Evolutionary conservation across 345 rosid species (phyloP).

Genomic region (Euphorbia lathyris): DNA sequence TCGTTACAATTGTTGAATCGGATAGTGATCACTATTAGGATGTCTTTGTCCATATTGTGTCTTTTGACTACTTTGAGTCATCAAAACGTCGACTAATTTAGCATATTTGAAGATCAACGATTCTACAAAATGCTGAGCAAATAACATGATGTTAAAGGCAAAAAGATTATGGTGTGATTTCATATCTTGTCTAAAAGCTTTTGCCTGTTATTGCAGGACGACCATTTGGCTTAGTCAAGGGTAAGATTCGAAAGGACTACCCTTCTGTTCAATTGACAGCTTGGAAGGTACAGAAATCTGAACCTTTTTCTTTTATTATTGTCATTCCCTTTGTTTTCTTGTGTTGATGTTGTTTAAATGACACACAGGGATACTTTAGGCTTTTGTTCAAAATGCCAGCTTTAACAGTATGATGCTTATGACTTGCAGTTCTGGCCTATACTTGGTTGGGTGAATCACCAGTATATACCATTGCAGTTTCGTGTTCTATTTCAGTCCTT

Average conservation of each 20-base stretch:
- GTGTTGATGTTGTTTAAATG: not conserved
- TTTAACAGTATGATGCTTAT: not conserved
- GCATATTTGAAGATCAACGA: not conserved
- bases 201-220: conserved; percentile 48
- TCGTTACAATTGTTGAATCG: not conserved
- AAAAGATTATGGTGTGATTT: not conserved
- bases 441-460: conserved; percentile 82
- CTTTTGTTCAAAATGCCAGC: not conserved
- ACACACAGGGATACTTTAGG: not conserved
- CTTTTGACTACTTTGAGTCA: not conserved
- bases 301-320: not conserved
- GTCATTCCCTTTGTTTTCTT: not conserved
- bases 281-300: conserved; percentile 61
- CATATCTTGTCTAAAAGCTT: not conserved
- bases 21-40: not conserved
- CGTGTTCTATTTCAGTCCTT: conserved; percentile 76
- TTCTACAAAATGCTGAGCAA: not conserved
- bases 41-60: no score
- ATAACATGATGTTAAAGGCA: not conserved
- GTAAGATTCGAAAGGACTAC: conserved; percentile 62
- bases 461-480: conserved; percentile 72
- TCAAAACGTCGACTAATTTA: not conserved
- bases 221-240: conserved; percentile 63
- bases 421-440: conserved; percentile 84
- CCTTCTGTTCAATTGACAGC: conserved; percentile 72